Percentiles rank a stretch among this genome's conserved stretches.
Conservation (phyloP, 352 stramenopile genomes). For the Thraustotheca clavata region DNA sequence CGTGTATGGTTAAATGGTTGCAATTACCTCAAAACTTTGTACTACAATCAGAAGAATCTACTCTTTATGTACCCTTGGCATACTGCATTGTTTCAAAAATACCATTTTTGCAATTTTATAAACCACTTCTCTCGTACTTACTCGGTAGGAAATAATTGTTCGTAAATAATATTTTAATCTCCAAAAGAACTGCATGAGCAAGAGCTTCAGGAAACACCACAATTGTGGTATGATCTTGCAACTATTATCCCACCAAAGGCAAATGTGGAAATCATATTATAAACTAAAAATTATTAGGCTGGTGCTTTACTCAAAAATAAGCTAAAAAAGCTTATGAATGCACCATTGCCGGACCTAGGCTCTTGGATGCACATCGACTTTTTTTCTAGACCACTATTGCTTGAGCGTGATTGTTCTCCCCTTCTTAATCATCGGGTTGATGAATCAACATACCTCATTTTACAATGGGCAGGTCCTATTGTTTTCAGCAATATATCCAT, state of each 20-base stretch:
- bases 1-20: slow-evolving; percentile 4
- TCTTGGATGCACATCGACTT: neutral
- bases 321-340: too few species aligned
- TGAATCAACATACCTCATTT: neutral
- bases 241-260: slow-evolving; percentile 1
- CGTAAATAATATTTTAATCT: neutral
- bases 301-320: too few species aligned
- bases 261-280: neutral
- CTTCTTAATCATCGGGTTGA: neutral
- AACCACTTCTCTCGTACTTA: neutral
- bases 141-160: neutral
- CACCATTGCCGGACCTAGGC: neutral
- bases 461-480: slow-evolving; percentile 14
- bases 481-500: slow-evolving; percentile 1
- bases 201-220: neutral
- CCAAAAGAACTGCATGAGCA: neutral
- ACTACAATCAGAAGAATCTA: neutral
- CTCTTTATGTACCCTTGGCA: neutral
- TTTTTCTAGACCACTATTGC: neutral
- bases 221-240: slow-evolving; percentile 4
- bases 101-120: slow-evolving; percentile 2
- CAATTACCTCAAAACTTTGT: neutral
- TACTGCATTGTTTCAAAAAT: slow-evolving; percentile 18
- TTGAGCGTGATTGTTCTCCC: too few species aligned
- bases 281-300: neutral